Evolutionary conservation across 2,329 filamentous ascomycete genomes (phyloP), one percentile per base, ranked within the genome.

Genomic region (Cladosporium sp.): DNA sequence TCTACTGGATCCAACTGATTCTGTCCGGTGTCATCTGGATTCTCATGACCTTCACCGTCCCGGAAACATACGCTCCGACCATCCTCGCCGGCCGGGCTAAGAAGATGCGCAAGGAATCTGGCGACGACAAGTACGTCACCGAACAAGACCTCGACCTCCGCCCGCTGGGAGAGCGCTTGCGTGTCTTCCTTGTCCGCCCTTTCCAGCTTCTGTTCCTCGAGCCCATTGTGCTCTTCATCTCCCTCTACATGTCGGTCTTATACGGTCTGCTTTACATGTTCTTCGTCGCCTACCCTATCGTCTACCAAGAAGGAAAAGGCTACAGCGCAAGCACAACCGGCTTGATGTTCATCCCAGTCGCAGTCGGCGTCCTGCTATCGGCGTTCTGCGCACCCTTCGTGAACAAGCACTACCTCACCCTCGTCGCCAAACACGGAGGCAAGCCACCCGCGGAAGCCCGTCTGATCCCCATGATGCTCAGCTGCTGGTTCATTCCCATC

Each of bases 1-100:
- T 93, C 0, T 93, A 93, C 72, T 92, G 86, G 85, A 80, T 95
- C 58, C 88, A 92, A 62, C 73, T 93, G 9, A 94, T 95, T 61
- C 64, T 93, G 11, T 74, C 85, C 20, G 82, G 76, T 12, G 64
- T 84, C 42, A 79, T 85, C 58, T 93, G 85, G 81, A 53, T 85
- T 15, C 65, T 92, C 53, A 90, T 93, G 67, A 85, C 84, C 25
- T 91, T 94, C 69, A 93, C 88, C n/a, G 84, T 95, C 0, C 88
- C 88, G 1, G 90, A 95, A 68, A 95, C 90, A 0, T 95, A 93
- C 65, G 84, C 88, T 0, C 88, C 90, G 0, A 86, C 82, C 0
- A 82, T 95, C 43, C 79, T 96, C 13, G 78, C 80, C 8, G 46
- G 53, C 25, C 79, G 88, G 11, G 90, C 90, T 2, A 75, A 77